Evolutionary conservation across 345 rosid genomes (phyloP), one percentile per base, ranked within the genome.

Genomic region (Schrenkiella parvula): DNA sequence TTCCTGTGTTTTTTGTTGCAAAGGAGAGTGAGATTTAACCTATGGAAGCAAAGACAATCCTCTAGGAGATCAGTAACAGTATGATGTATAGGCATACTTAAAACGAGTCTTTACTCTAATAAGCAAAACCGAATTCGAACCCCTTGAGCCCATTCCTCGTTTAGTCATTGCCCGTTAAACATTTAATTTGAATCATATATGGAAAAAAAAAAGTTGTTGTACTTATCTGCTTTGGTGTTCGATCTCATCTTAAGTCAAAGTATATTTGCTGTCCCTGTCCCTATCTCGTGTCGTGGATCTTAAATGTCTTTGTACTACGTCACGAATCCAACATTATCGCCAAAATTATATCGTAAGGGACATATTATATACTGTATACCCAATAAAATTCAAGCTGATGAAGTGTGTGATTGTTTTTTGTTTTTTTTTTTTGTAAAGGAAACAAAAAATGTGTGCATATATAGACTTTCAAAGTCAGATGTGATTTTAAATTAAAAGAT

Each of bases 1-100:
- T 82, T 91, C 73, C 73, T 88, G 25, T 81, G 82, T 76, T 69
- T 85, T 65, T 35, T 85, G 38, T 79, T 87, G 54, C 85, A 80
- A 78, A 80, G 81, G 71, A 85, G 87, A 77, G 77, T 68, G 71
- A 85, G 82, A 76, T 64, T 41, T 63, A 87, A 69, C 56, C 12
- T 80, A n/a, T 74, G 60, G 65, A 91, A 82, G 74, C 86, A 73
- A 31, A 81, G 83, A 80, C 90, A 78, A 58, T 50, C 79, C 21
- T 56, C 80, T 38, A 76, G 71, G 72, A 76, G 80, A 64, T 48
- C 68, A 26, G 14, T 5, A 3, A 70, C 68, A 55, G 56, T 56
- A 8, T 76, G 72, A 74, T 62, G 1, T 39, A 7, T 59, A 51
- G 39, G 56, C 65, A 25, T 64, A 6, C 15, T 41, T 10, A 64